Percentiles rank a stretch among this genome's conserved stretches.
Evolutionary conservation across 192 early-diverging fungal genomes (phyloP).

Genomic region (Umbelopsis ramanniana): DNA sequence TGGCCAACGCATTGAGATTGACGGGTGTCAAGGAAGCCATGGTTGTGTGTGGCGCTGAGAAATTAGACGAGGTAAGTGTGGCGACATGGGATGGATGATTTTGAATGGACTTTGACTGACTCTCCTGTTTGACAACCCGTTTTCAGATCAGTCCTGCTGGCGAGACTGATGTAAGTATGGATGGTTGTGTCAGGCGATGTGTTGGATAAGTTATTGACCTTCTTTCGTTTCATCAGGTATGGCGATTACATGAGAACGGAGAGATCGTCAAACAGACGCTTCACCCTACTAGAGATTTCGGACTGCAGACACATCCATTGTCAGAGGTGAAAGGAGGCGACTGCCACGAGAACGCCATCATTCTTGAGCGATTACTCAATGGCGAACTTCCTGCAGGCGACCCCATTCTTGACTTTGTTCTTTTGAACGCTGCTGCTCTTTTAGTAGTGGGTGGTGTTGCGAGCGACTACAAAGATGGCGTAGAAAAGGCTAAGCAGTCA

Average conservation of each 20-base stretch:
- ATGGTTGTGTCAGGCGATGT: background rate
- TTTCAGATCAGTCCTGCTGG: constrained; percentile 86
- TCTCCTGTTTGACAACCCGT: background rate
- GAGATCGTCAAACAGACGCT: constrained; percentile 67
- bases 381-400: constrained; percentile 61
- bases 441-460: constrained; percentile 82
- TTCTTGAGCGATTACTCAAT: constrained; percentile 70
- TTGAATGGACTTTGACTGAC: background rate
- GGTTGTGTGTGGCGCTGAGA: constrained; percentile 90
- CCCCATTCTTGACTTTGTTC: constrained; percentile 88
- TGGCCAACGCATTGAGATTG: constrained; percentile 83
- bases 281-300: constrained; percentile 83
- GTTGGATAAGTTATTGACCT: background rate
- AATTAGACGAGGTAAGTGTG: constrained; percentile 80
- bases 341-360: constrained; percentile 73
- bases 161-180: constrained; percentile 68
- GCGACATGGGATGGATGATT: background rate
- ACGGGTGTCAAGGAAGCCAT: constrained; percentile 81
- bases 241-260: constrained; percentile 71
- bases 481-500: constrained; percentile 72
- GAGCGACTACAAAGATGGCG: constrained; percentile 72
- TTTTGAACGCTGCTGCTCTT: constrained; percentile 90
- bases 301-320: constrained; percentile 77
- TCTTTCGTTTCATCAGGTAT: constrained; percentile 48
- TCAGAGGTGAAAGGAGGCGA: constrained; percentile 70